Evolutionary conservation across 805 yeast genomes (phyloP), one percentile per base, ranked within the genome.

Genomic region (Suhomyces sp.): DNA sequence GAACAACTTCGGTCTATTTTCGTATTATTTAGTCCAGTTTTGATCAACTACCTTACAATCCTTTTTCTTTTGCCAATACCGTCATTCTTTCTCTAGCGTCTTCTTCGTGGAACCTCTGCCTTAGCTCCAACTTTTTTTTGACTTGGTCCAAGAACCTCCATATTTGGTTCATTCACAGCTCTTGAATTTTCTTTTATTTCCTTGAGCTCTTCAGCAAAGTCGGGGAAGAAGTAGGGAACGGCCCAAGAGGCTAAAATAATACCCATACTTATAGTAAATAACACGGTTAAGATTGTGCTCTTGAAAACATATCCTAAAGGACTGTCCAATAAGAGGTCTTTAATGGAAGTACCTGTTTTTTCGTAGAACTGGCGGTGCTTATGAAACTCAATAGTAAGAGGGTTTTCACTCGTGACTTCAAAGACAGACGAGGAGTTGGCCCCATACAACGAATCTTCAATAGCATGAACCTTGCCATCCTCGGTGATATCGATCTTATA

Each of bases 231-330:
- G 50, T 54, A 63, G 31, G 64, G 52, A 22, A 74, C 50, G 4
- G 71, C 33, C 31, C 65, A 65, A 2, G 80, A 79, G 3, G 69
- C 66, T 0, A 57, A 63, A 61, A 70, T 68, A 26, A 72, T 60
- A 10, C 60, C 65, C 31, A 70, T 46, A 27, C 65, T 56, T 4
- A 67, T 54, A 10, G 58, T 50, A 50, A 75, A 74, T 42, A 73
- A 53, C 10, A 69, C 57, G 6, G 78, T 71, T 59, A 71, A 74
- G n/a, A 62, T 40, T 29, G 54, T 62, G 59, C 68, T 76, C 47
- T 61, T 64, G 59, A 76, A 74, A 12, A 76, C 71, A 54, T 68
- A 65, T 6, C 80, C 80, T 38, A 76, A 62, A 4, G 80, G 80
- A 59, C 77, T 68, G 52, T 62, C 64, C 68, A 70, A 55, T 8